phyloP scores from a whole-genome alignment of 2,329 filamentous ascomycete genomes.

The Mycosphaerella arachidis region DNA sequence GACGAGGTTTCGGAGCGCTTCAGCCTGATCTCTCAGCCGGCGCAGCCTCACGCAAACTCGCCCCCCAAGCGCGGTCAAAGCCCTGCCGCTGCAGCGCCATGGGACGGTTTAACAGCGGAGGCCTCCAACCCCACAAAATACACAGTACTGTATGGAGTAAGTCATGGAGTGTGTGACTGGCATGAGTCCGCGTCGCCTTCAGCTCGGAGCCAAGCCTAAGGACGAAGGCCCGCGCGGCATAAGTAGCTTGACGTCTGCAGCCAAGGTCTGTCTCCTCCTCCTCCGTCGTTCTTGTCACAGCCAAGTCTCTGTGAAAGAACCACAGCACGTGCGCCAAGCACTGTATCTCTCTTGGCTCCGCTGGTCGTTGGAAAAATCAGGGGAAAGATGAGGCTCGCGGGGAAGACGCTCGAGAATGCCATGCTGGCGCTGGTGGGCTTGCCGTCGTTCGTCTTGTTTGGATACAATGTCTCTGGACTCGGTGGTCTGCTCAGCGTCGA shows the following conservation, averaged over 20 bases:
- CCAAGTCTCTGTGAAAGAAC: not conserved
- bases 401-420: not conserved
- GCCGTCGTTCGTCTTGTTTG: slow-evolving; percentile 46
- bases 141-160: not conserved
- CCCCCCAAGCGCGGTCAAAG: not conserved
- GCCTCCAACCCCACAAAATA: not conserved
- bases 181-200: not conserved
- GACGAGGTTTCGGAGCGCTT: not conserved
- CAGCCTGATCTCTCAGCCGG: not conserved
- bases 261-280: too few relatives aligned
- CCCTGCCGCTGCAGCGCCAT: not conserved
- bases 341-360: not conserved
- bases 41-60: not conserved
- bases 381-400: not conserved
- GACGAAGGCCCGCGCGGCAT: not conserved
- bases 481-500: slow-evolving; percentile 43
- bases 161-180: not conserved
- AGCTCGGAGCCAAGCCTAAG: not conserved
- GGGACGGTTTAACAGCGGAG: not conserved
- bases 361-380: not conserved
- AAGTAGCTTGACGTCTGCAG: not conserved
- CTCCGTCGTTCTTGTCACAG: not conserved
- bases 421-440: slow-evolving; percentile 28
- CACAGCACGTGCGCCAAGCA: not conserved
- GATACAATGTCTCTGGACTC: slow-evolving; percentile 51